Conservation (phyloP, 202 grass and related monocot species). For the Musa balbisiana region DNA sequence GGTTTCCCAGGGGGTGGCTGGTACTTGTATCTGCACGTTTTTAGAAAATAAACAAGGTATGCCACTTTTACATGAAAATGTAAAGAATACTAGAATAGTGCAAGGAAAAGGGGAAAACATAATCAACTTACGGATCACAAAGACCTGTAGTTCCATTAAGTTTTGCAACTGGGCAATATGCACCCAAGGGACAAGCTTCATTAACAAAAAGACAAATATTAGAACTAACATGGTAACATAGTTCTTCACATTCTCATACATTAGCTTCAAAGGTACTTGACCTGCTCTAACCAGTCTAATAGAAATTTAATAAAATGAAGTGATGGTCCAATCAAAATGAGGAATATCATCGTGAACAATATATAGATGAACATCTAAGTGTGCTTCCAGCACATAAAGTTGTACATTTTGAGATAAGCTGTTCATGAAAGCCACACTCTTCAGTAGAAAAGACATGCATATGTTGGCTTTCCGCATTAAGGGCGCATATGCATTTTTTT, state of each 20-base stretch:
- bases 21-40: constrained; percentile 54
- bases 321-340: too few relatives aligned
- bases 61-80: constrained; percentile 6
- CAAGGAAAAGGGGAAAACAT: background rate
- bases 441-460: too few relatives aligned
- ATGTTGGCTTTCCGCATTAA: too few relatives aligned
- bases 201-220: background rate
- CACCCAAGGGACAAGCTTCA: constrained; percentile 79
- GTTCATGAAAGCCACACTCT: too few relatives aligned
- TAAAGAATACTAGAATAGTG: constrained; percentile 8
- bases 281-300: too few relatives aligned
- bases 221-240: background rate
- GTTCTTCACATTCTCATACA: background rate
- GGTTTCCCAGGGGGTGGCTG: constrained; percentile 42
- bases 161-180: constrained; percentile 64
- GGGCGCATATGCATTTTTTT: too few relatives aligned
- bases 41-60: constrained; percentile 19
- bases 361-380: too few relatives aligned
- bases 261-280: background rate
- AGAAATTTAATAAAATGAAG: too few relatives aligned
- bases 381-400: too few relatives aligned
- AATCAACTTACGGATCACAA: constrained; percentile 67
- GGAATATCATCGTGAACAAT: too few relatives aligned
- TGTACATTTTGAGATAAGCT: too few relatives aligned
- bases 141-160: constrained; percentile 43